Evolutionary conservation across 768 basidiomycete genomes (phyloP), one percentile per base, ranked within the genome.

Genomic region (Sistotremastrum niveocremeum): DNA sequence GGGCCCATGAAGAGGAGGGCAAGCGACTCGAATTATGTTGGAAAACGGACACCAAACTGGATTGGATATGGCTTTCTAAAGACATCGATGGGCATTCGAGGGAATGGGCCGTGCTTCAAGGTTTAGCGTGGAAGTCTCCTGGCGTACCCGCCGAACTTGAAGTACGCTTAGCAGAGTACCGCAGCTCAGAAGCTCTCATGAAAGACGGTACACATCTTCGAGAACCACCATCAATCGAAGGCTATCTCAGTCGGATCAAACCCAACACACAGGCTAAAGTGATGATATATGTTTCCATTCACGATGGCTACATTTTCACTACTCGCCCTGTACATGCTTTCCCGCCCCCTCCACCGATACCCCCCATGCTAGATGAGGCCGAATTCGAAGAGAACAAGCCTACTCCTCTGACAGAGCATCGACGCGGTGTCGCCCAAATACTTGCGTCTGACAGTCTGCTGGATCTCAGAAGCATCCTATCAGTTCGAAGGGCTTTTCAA

Each of bases 151-250:
- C 58, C 5, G 59, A 55, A 11, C 20, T 61, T 66, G 20, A 20
- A 20, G 42, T 44, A 20, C 20, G 20, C 20, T 20, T 20, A 20
- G 20, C 20, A 20, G 20, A 11, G 51, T 51, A 20, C 20, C 20
- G 20, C 20, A 20, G 20, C 20, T 20, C 20, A 20, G 20, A 20
- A 20, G 6, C 48, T 65, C 66, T 57, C 65, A 60, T 62, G 55
- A 64, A 65, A 41, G 67, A 74, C 42, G 71, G 70, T 7, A 68
- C 61, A 10, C 63, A 59, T 35, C 56, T 91, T 11, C 62, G 73
- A 34, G 87, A 93, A 54, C 93, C 93, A 2, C 78, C 81, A 0
- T 73, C 77, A 0, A 67, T 94, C 41, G 93, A 97, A 62, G 93
- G 93, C 2, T 95, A 85, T 62, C 65, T 93, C 38, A 74, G 84